Evolutionary conservation across 139 green algal species (phyloP), one percentile per base, ranked within the genome.

Genomic region (Yamagishiella unicocca): DNA sequence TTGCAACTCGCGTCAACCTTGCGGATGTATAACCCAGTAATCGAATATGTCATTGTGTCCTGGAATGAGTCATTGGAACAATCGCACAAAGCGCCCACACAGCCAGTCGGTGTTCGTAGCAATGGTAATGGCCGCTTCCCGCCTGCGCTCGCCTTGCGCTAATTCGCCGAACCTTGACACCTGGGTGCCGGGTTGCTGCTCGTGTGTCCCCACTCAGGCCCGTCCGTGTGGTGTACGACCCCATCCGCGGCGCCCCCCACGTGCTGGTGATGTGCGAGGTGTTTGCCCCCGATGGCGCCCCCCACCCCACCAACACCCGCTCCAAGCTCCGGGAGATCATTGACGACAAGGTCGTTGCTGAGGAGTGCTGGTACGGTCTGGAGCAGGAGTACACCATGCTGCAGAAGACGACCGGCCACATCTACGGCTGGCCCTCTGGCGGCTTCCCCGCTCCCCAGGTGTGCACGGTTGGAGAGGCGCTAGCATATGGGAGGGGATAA

Each of bases 351-450:
- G 81, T 87, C 25, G 27, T 46, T 37, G 73, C 81, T 22, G 91
- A 96, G 87, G 93, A 94, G 29, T 89, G 87, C 74, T 92, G 96
- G 80, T 98, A 96, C 84, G 96, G 96, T 62, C 96, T 98, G 84
- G 96, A 98, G 95, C 96, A 98, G 91, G 95, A 97, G 93, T 98
- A 98, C 94, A 97, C 96, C 78, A 97, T 98, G 95, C 73, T 98
- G 81, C 58, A 77, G 27, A 94, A 94, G 88, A 78, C 73, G 61
- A 89, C 78, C 77, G 88, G 89, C 24, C 64, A 73, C 1, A 90
- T 96, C 42, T 95, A 95, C 80, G 95, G 96, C 80, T 98, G 96
- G 97, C 97, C 97, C 76, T 71, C 90, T 4, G 92, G 90, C 35
- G 97, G 97, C 89, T 99, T 95, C 93, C 97, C 97, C 38, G 93